These are phyloP conservation scores for Metschnikowia arizonensis DNA, from an alignment of 805 yeast species.

Conservation along the genomic window DNA sequence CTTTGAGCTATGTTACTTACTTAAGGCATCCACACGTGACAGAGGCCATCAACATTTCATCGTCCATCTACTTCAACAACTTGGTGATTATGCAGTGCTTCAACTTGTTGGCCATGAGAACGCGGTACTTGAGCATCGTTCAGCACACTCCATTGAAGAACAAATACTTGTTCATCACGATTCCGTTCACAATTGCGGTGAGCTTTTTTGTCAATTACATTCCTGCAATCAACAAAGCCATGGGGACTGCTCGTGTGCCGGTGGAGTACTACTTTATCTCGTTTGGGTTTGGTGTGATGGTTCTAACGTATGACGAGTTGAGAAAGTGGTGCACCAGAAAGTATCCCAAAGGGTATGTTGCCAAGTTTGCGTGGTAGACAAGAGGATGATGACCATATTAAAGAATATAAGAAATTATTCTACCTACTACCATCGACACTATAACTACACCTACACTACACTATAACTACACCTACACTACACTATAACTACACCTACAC, in stretches of 20 bases:
- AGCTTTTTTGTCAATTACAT: constrained; percentile 42
- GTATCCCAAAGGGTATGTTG: constrained; percentile 35
- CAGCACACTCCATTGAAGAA: constrained; percentile 38
- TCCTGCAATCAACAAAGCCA: constrained; percentile 34
- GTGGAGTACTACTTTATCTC: constrained; percentile 46
- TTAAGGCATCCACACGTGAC: constrained; percentile 21
- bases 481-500: too few species aligned
- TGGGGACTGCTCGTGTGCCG: constrained; percentile 39
- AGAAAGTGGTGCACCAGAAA: constrained; percentile 36
- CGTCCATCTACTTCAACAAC: constrained; percentile 45
- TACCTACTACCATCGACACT: too few species aligned
- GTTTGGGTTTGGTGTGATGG: constrained; percentile 40
- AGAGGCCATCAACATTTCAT: constrained; percentile 28
- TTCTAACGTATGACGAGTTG: constrained; percentile 40
- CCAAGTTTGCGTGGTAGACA: constrained; percentile 40
- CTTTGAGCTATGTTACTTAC: constrained; percentile 34
- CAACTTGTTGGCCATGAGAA: constrained; percentile 42
- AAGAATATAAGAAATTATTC: too few species aligned
- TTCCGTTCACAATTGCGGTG: constrained; percentile 33
- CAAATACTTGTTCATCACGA: constrained; percentile 31
- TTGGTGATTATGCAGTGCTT: constrained; percentile 47
- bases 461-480: too few species aligned
- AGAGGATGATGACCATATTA: too few species aligned
- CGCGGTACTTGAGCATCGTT: constrained; percentile 39
- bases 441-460: too few species aligned